phyloP scores from a whole-genome alignment of 2,329 filamentous ascomycete species.

The Seiridium unicorne region DNA sequence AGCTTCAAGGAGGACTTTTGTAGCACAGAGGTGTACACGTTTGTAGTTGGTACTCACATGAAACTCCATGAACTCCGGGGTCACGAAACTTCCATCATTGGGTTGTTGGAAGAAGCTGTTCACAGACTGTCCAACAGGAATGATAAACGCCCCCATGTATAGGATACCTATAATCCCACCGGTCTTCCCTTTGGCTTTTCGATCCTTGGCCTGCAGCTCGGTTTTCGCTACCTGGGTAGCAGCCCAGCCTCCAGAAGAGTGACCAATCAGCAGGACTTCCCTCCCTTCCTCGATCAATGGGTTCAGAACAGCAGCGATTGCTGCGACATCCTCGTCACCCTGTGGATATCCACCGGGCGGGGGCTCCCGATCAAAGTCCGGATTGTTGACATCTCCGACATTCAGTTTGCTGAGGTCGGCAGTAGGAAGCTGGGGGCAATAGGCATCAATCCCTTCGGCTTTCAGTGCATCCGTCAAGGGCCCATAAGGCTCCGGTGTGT shows the following conservation, averaged over 20 bases:
- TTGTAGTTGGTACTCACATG: slow-evolving; percentile 22
- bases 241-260: slow-evolving; percentile 31
- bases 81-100: slow-evolving; percentile 18
- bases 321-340: slow-evolving; percentile 14
- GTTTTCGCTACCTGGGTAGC: slow-evolving; percentile 28
- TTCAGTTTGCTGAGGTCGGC: slow-evolving; percentile 23
- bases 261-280: slow-evolving; percentile 25
- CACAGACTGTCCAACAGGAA: slow-evolving; percentile 28
- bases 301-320: not conserved
- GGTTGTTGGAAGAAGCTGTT: slow-evolving; percentile 28
- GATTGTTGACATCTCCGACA: slow-evolving; percentile 18
- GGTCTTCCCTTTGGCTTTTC: slow-evolving; percentile 12
- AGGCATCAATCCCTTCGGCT: slow-evolving; percentile 23
- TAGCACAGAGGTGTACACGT: not conserved
- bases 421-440: slow-evolving; percentile 32
- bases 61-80: slow-evolving; percentile 24
- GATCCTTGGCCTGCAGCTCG: slow-evolving; percentile 22
- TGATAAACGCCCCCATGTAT: slow-evolving; percentile 26
- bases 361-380: slow-evolving; percentile 21
- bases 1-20: not conserved
- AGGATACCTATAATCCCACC: slow-evolving; percentile 27
- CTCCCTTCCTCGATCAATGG: slow-evolving; percentile 16
- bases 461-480: slow-evolving; percentile 21
- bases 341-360: slow-evolving; percentile 27
- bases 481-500: slow-evolving; percentile 26